Percentiles rank a stretch among this genome's conserved stretches.
These are phyloP conservation scores for Vitis amurensis DNA, from an alignment of 164 flowering plant genomes.

Conservation along the genomic window DNA sequence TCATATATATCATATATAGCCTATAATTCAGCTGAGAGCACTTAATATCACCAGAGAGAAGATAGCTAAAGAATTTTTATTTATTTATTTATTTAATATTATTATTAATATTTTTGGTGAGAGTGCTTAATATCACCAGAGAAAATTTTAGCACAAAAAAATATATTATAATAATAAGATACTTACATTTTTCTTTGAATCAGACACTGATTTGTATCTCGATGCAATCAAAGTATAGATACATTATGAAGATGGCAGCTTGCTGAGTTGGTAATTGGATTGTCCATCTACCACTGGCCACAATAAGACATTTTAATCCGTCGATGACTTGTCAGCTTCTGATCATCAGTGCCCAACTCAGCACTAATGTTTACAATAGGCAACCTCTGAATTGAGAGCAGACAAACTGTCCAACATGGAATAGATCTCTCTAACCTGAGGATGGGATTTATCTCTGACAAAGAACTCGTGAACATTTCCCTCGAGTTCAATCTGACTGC, in stretches of 20 bases:
- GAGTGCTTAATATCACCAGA: neutral
- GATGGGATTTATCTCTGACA: slow-evolving; percentile 49
- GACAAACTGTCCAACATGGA: slow-evolving; percentile 28
- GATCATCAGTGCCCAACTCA: neutral
- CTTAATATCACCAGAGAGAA: neutral
- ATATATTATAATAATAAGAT: neutral
- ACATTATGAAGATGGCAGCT: neutral
- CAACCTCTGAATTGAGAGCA: slow-evolving; percentile 3
- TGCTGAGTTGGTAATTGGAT: neutral
- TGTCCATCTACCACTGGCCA: neutral
- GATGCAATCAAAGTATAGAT: neutral
- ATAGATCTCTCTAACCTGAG: slow-evolving; percentile 45
- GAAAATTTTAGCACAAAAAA: neutral
- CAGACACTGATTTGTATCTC: neutral
- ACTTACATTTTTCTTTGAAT: neutral
- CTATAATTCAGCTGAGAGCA: neutral
- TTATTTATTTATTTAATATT: too few relatives aligned
- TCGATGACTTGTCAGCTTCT: neutral
- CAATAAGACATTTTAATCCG: neutral
- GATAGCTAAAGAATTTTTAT: too few relatives aligned
- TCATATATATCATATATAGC: too few relatives aligned
- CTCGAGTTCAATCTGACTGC: slow-evolving; percentile 68
- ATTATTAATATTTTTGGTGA: neutral
- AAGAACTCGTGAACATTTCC: slow-evolving; percentile 65
- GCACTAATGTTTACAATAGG: slow-evolving; percentile 4